Conservation (phyloP, 2,329 filamentous ascomycete species). For the Aureobasidium uvarum region DNA sequence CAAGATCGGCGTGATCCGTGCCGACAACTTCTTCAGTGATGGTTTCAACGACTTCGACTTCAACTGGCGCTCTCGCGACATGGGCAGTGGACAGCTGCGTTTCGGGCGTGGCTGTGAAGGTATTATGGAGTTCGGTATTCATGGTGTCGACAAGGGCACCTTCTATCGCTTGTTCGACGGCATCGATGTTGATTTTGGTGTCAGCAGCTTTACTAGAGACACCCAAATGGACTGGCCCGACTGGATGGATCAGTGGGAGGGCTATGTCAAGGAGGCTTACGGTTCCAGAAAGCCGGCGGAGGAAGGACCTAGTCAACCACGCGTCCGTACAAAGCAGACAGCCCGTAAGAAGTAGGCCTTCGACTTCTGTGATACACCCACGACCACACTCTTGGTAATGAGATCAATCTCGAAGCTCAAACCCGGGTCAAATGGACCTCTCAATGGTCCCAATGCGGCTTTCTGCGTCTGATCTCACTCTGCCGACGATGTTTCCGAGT, state of each 20-base stretch:
- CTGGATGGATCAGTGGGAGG: slow-evolving; percentile 13
- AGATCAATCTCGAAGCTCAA: neutral
- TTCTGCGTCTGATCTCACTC: slow-evolving; percentile 27
- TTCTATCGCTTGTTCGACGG: slow-evolving; percentile 18
- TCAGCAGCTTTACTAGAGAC: neutral
- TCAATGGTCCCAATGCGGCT: slow-evolving; percentile 2
- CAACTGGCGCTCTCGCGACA: slow-evolving; percentile 39
- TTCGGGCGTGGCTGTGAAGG: slow-evolving; percentile 41
- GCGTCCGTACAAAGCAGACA: neutral
- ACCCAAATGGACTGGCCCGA: slow-evolving; percentile 15
- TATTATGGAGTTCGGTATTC: slow-evolving; percentile 35
- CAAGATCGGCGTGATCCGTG: slow-evolving; percentile 46
- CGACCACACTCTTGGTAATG: neutral
- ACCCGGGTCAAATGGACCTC: neutral
- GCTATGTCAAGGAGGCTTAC: slow-evolving; percentile 12
- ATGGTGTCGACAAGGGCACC: slow-evolving; percentile 13
- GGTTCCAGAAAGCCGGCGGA: neutral
- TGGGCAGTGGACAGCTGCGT: slow-evolving; percentile 31
- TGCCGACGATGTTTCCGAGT: slow-evolving; percentile 24
- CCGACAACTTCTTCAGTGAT: slow-evolving; percentile 36
- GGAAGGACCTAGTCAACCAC: neutral
- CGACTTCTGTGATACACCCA: neutral
- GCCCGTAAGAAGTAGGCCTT: neutral
- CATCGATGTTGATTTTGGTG: slow-evolving; percentile 16
- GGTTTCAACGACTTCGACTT: slow-evolving; percentile 28